Conservation (phyloP, 2,329 filamentous ascomycete species). For the Tympanopsis confertula region DNA sequence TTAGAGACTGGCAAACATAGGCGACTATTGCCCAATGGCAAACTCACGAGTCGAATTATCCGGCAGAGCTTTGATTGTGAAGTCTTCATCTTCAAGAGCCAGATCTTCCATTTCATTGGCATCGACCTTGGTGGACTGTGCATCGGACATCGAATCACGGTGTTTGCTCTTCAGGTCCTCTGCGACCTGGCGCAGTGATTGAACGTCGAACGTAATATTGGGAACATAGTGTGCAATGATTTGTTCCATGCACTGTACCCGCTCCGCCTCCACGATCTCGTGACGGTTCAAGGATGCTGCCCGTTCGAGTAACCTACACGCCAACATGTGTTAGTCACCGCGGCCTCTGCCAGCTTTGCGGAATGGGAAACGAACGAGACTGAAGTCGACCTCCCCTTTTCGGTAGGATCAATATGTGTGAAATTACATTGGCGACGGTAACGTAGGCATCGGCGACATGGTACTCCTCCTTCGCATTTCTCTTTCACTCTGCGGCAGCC, state of each 20-base stretch:
- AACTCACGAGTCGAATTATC: constrained; percentile 27
- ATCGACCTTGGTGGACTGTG: no score
- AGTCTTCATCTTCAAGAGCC: constrained; percentile 5
- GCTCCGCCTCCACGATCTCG: constrained; percentile 7
- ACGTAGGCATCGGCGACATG: constrained; percentile 37
- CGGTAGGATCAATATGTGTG: no score
- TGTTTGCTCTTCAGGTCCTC: background rate
- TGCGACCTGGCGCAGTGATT: background rate
- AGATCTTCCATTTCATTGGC: background rate
- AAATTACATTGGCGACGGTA: constrained; percentile 38
- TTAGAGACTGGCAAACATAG: background rate
- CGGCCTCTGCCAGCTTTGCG: no score
- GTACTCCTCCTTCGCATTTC: constrained; percentile 42
- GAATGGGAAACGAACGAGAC: no score
- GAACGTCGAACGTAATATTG: background rate
- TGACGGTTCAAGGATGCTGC: constrained; percentile 6
- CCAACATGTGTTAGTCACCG: no score
- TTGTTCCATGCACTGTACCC: constrained; percentile 9
- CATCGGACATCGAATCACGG: background rate
- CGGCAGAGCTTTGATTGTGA: constrained; percentile 18
- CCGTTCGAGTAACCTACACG: no score
- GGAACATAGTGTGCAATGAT: background rate
- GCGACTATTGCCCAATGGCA: no score
- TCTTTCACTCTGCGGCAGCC: constrained; percentile 42
- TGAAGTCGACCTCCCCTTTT: no score